Conservation (phyloP, 179 eudicot species). For the Patellifolia procumbens region DNA sequence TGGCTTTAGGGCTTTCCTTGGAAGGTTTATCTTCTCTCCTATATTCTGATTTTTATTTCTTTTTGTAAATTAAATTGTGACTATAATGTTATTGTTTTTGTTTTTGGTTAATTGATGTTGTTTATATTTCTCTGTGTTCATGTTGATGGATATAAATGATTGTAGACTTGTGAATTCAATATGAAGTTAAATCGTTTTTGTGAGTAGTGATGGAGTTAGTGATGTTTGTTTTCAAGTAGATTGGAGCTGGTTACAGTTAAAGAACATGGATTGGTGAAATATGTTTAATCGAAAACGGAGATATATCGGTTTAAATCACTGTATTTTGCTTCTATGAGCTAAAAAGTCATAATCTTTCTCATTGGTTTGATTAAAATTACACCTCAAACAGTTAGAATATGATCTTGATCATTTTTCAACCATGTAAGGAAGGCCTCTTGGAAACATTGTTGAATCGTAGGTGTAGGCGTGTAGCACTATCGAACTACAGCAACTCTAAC, state of each 20-base stretch:
- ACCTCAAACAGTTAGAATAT: neutral
- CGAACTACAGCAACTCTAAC: too few relatives aligned
- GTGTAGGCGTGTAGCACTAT: too few relatives aligned
- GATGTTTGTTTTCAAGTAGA: neutral
- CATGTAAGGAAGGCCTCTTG: too few relatives aligned
- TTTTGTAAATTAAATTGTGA: neutral
- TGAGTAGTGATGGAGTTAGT: neutral
- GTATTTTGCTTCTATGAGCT: neutral
- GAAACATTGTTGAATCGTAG: too few relatives aligned
- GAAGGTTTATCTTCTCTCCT: conserved; percentile 17
- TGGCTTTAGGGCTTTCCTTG: conserved; percentile 58
- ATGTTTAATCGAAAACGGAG: neutral
- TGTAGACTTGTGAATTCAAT: neutral
- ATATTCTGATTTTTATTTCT: too few relatives aligned
- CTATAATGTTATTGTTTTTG: too few relatives aligned
- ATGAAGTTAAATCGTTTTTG: neutral
- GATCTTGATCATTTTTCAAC: too few relatives aligned
- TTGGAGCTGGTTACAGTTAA: neutral
- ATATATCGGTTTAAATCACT: neutral
- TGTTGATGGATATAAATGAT: neutral
- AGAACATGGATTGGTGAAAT: neutral
- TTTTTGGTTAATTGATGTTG: neutral
- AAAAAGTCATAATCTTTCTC: conserved; percentile 5
- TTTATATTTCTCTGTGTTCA: neutral
- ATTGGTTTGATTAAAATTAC: neutral